Base-by-base conservation (phyloP, 2,329 filamentous ascomycete genomes). In the Aspergillus puulaauensis region DNA sequence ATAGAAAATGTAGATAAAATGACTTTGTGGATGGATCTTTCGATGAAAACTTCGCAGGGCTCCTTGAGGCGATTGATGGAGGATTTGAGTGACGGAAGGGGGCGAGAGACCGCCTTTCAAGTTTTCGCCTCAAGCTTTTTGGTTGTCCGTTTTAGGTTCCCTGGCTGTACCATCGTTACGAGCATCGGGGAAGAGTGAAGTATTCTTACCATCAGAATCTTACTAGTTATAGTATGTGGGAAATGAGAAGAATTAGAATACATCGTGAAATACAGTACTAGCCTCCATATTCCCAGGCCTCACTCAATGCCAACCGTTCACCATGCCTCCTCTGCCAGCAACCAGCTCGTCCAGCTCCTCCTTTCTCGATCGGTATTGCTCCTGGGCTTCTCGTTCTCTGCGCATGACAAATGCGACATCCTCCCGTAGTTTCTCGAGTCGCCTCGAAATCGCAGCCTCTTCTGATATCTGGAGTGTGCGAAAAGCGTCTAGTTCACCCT, bases 371-470 rank as follows among this genome's bases (percentile, higher is more conserved):
- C 90, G 84, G 72, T 95, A 99, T 67, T 89, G 73, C 63, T 97
- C 92, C 76, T 99, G 95, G 6, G 91, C 92, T 76, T 97, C 91
- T 58, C 93, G 83, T 79, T 98, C 93, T 61, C 93, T 82, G 66
- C 86, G 86, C 65, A 86, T 90, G 9, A 98, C 84, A 66, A 90
- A 90, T 6, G 81, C 83, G 21, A 96, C 92, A 73, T 97, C 92
- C n/a, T 90, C 88, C 51, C 92, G 85, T 57, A 97, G 77, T 11
- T 82, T 82, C 64, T 89, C 90, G 52, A 98, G 77, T 31, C 95
- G 83, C 55, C 86, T 83, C 46, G 81, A 80, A 57, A 97, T 82
- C 0, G 89, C 90, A 5, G 87, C 87, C 61, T 93, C 86, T 73
- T 99, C 95, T 0, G 86, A 89, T 40, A 90, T 85, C 63, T 90